Evolutionary conservation across 192 early-diverging fungal species (phyloP), one percentile per base, ranked within the genome.

Genomic region (Coemansia sp.): DNA sequence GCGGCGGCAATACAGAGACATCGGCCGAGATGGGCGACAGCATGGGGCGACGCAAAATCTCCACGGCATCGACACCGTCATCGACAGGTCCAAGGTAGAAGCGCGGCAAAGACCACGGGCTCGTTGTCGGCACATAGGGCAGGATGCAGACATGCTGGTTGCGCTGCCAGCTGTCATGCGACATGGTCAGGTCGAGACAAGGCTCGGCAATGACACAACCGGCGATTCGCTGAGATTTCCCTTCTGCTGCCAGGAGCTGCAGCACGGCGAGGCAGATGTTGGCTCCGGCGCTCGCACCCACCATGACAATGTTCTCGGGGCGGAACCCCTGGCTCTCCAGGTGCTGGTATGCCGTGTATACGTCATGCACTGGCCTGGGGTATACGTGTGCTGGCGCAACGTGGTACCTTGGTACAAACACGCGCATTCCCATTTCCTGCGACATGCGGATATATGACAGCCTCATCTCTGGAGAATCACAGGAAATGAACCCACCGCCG

Each of bases 381-480:
- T 68, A 77, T n/a, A 59, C 35, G 40, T 68, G 45, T 8, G 37
- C 14, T 0, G 75, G 75, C 4, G 75, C 69, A 6, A 68, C 63
- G 16, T 36, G 54, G 66, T 77, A 77, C 4, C 37, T 19, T 3
- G 75, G 69, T 41, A 68, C 62, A 71, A 77, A 77, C n/a, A 72
- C 54, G 6, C 75, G 69, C 50, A 56, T 42, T 0, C 63, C 56
- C n/a, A 72, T 53, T 35, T 68, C 69, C 14, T 59, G 11, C 2
- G 75, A 71, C 39, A 77, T 39, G 9, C 66, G 51, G 3, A 72
- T 27, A 17, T 72, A 77, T 14, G 60, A 27, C 24, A 27, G 24
- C 24, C 35, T 62, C 62, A 72, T 42, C 56, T 67, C 7, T 0
- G 75, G 54, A 5, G 44, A 35, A 46, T 77, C 66, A 42, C 75